Base-by-base conservation (phyloP, 352 stramenopile species). In the Phytophthora constricta region DNA sequence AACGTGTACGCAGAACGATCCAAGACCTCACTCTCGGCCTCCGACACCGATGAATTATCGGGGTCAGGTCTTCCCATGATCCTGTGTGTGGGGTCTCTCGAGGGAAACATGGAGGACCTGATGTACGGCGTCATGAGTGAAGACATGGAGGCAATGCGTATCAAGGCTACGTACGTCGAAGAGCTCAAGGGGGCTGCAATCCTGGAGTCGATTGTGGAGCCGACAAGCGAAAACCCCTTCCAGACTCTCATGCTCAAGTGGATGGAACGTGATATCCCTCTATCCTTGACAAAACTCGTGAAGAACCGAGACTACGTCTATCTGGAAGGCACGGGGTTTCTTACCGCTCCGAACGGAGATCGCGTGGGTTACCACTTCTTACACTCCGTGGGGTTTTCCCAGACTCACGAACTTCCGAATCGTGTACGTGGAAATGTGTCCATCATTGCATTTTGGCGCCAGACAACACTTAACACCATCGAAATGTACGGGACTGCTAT, bases 341-440 rank as follows among this genome's bases (percentile, higher is more conserved):
- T 68, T 4, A 10, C 2, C 16, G 3, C 43, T 16, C 34, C 34
- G 7, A 43, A 34, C 16, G 59, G 59, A 19, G 59, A 68, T n/a
- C 59, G 59, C 2, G 52, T 62, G 14, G 59, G 59, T 23, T 60
- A 68, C 27, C 50, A 68, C 23, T 31, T 68, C 1, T 23, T 68
- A 19, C 50, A 68, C 50, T 68, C 50, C 3, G 50, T 68, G 20
- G 53, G 34, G 26, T 68, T 68, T 33, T 50, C 59, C 16, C 50
- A 68, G 50, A 68, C 59, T 0, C 64, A 68, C 2, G 53, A 70
- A 13, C 50, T 68, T 10, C 51, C 59, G 9, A 55, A 31, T n/a
- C 65, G 64, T 20, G 41, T 68, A 13, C 69, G 73, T 3, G 70
- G 65, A 19, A 74, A 74, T 53, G 62, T 78, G 11, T 78, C 70